Evolutionary conservation across 768 basidiomycete genomes (phyloP).

Genomic region (Podaxis rugospora): DNA sequence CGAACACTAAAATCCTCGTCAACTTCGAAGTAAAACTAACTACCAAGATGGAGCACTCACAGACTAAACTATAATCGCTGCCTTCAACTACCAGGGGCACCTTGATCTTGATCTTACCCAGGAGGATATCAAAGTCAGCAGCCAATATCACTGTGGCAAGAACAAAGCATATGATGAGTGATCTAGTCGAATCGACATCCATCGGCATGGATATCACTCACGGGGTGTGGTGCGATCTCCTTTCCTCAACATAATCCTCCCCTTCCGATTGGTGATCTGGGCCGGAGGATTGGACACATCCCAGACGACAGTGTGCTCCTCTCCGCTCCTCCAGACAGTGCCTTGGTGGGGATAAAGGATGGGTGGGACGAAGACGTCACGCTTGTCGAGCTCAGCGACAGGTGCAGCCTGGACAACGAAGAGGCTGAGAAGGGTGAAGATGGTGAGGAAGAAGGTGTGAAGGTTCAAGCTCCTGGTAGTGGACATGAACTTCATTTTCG

Average conservation of each 20-base stretch:
- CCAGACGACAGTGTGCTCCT: slow-evolving; percentile 41
- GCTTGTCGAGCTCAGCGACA: slow-evolving; percentile 17
- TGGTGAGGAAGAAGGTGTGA: slow-evolving; percentile 5
- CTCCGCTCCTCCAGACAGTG: slow-evolving; percentile 38
- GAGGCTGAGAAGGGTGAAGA: slow-evolving; percentile 12
- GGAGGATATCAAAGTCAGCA: slow-evolving; percentile 30
- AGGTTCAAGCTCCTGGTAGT: slow-evolving; percentile 1
- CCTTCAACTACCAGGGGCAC: slow-evolving; percentile 31
- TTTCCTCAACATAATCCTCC: slow-evolving; percentile 38
- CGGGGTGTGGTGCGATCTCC: slow-evolving; percentile 25
- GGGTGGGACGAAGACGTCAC: slow-evolving; percentile 46
- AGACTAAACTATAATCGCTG: slow-evolving; percentile 31
- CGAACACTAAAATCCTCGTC: slow-evolving; percentile 21
- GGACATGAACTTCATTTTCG: slow-evolving; percentile 8
- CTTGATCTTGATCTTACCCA: slow-evolving; percentile 26
- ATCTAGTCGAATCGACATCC: neutral
- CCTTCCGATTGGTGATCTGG: slow-evolving; percentile 44
- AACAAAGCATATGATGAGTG: neutral
- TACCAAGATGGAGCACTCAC: slow-evolving; percentile 25
- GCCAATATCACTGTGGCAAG: slow-evolving; percentile 26
- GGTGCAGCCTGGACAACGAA: slow-evolving; percentile 19
- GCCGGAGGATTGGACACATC: slow-evolving; percentile 34
- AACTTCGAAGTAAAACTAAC: neutral
- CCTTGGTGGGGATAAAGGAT: slow-evolving; percentile 31
- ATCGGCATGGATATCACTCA: slow-evolving; percentile 13